Evolutionary conservation across 2,329 filamentous ascomycete genomes (phyloP).

Genomic region (Periconia sp.): DNA sequence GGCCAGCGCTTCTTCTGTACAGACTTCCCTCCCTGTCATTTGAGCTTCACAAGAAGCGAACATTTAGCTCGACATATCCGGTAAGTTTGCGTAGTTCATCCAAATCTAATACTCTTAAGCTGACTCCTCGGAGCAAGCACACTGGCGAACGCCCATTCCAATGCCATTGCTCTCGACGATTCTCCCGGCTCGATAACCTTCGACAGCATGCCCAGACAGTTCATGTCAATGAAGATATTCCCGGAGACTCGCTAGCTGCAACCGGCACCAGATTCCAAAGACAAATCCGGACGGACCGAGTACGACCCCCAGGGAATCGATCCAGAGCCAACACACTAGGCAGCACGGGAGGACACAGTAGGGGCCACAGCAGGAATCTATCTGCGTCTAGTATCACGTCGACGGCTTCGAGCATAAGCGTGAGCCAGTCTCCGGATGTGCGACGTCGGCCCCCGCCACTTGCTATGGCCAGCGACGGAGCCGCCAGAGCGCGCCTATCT

Average conservation of each 20-base stretch:
- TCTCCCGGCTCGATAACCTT: slow-evolving; percentile 92
- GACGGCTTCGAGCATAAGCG: slow-evolving; percentile 70
- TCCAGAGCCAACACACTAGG: slow-evolving; percentile 79
- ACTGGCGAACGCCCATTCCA: slow-evolving; percentile 96
- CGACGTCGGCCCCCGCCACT: slow-evolving; percentile 80
- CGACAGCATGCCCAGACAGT: slow-evolving; percentile 97
- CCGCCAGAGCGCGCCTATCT: slow-evolving; percentile 62
- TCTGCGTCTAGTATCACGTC: slow-evolving; percentile 88
- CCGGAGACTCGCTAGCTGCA: slow-evolving; percentile 88
- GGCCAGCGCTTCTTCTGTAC: slow-evolving; percentile 96
- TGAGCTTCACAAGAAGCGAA: slow-evolving; percentile 96
- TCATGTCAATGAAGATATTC: slow-evolving; percentile 96
- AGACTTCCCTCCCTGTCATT: slow-evolving; percentile 88
- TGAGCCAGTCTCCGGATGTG: slow-evolving; percentile 51
- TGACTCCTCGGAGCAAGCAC: slow-evolving; percentile 73
- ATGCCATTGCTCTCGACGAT: slow-evolving; percentile 91
- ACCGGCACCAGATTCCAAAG: slow-evolving; percentile 91
- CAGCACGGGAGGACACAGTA: slow-evolving; percentile 71
- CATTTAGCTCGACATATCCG: slow-evolving; percentile 94
- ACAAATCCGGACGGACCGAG: slow-evolving; percentile 86
- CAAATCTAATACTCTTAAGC: slow-evolving; percentile 13
- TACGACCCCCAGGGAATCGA: slow-evolving; percentile 73
- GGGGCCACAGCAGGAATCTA: slow-evolving; percentile 83
- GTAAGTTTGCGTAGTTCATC: slow-evolving; percentile 57
- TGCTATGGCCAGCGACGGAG: slow-evolving; percentile 77